Percentiles rank a stretch among this genome's conserved stretches.
phyloP scores from a whole-genome alignment of 2,329 filamentous ascomycete genomes.

The Penicillium psychrosexuale region DNA sequence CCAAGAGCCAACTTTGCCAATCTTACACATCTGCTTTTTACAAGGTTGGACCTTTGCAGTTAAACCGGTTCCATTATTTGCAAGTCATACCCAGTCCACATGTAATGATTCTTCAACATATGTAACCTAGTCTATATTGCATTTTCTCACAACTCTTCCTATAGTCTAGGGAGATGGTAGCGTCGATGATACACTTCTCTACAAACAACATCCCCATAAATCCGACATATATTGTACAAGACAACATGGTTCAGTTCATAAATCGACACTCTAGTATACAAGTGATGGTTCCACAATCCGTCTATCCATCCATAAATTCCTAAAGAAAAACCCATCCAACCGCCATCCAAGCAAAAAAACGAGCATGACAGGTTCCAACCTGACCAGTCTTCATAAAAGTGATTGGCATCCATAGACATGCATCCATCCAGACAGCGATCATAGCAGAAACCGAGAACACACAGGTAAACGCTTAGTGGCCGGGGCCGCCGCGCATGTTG shows the following conservation, averaged over 20 bases:
- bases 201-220: not conserved
- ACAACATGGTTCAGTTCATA: conserved; percentile 17
- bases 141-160: not conserved
- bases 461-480: conserved; percentile 24
- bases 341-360: not conserved
- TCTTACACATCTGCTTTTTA: not conserved
- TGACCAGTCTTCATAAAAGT: not conserved
- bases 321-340: not conserved
- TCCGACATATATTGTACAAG: not conserved
- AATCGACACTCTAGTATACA: conserved; percentile 27
- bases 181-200: not conserved
- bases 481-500: conserved; percentile 47
- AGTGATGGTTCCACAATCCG: conserved; percentile 10
- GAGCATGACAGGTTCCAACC: not conserved
- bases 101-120: too few relatives aligned
- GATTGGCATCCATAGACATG: not conserved
- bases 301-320: conserved; percentile 6
- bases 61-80: not conserved
- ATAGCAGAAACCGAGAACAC: not conserved
- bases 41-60: too few relatives aligned
- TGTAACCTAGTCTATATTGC: not conserved
- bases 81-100: not conserved
- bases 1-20: not conserved
- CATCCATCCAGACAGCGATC: not conserved
- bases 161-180: not conserved